Evolutionary conservation across 306 rosid species (phyloP).

Genomic region (Canavalia ensiformis): DNA sequence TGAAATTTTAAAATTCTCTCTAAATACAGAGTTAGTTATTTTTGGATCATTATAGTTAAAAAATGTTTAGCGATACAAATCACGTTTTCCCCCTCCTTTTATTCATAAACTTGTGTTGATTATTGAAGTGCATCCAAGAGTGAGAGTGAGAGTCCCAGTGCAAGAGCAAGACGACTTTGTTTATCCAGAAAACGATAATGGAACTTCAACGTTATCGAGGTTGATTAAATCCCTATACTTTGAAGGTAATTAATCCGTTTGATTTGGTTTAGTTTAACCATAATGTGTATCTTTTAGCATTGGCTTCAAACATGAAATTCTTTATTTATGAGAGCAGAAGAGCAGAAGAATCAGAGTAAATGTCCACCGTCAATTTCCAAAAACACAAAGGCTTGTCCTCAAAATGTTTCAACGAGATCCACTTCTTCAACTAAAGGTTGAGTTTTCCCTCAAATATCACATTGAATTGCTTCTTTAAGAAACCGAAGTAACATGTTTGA

Average conservation of each 20-base stretch:
- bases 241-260: slow-evolving; percentile 43
- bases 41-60: too few relatives aligned
- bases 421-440: slow-evolving; percentile 58
- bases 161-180: slow-evolving; percentile 45
- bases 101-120: slow-evolving; percentile 6
- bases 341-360: slow-evolving; percentile 38
- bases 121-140: slow-evolving; percentile 65
- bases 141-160: slow-evolving; percentile 57
- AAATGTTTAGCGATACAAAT: too few relatives aligned
- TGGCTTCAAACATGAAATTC: neutral
- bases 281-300: neutral
- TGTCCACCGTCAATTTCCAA: slow-evolving; percentile 43
- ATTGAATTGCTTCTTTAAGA: neutral
- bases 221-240: slow-evolving; percentile 45
- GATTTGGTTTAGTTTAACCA: slow-evolving; percentile 27
- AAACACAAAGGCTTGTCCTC: slow-evolving; percentile 52
- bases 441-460: neutral
- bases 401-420: slow-evolving; percentile 40
- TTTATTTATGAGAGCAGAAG: slow-evolving; percentile 44
- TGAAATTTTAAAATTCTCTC: too few relatives aligned
- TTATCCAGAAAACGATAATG: slow-evolving; percentile 44
- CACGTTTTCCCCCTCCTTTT: neutral
- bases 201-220: slow-evolving; percentile 34
- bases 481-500: neutral
- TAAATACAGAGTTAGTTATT: neutral